Evolutionary conservation across 2,329 filamentous ascomycete genomes (phyloP).

Genomic region (Coniochaeta sp.): DNA sequence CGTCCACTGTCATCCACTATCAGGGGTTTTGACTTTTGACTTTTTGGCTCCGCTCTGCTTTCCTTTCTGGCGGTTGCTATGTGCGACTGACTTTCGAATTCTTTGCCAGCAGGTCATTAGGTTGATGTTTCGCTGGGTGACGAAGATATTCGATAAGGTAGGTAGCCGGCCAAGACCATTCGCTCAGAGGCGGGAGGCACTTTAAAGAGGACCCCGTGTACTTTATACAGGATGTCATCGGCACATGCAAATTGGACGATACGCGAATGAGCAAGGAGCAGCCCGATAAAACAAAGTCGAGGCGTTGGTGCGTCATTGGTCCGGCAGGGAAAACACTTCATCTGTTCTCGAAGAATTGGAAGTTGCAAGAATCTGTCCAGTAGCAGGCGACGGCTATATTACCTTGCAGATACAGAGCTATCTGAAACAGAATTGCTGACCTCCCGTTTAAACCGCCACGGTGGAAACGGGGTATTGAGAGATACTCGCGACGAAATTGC

Average conservation of each 20-base stretch:
- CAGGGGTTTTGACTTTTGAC: neutral
- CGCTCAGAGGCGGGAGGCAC: no score
- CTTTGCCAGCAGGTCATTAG: neutral
- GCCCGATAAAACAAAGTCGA: neutral
- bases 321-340: neutral
- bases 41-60: neutral
- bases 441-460: neutral
- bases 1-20: neutral
- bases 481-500: no score
- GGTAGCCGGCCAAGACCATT: no score
- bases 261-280: neutral
- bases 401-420: neutral
- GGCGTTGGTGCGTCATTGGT: slow-evolving; percentile 1
- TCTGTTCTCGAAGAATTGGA: neutral
- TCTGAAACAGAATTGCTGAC: neutral
- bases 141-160: neutral
- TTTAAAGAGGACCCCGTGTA: no score
- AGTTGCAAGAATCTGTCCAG: neutral
- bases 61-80: neutral
- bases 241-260: neutral
- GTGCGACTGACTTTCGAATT: neutral
- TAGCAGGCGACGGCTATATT: neutral
- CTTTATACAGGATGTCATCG: neutral
- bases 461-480: neutral
- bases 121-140: neutral